Evolutionary conservation across 208 protist species (phyloP).

Genomic region (Strigomonas culicis): DNA sequence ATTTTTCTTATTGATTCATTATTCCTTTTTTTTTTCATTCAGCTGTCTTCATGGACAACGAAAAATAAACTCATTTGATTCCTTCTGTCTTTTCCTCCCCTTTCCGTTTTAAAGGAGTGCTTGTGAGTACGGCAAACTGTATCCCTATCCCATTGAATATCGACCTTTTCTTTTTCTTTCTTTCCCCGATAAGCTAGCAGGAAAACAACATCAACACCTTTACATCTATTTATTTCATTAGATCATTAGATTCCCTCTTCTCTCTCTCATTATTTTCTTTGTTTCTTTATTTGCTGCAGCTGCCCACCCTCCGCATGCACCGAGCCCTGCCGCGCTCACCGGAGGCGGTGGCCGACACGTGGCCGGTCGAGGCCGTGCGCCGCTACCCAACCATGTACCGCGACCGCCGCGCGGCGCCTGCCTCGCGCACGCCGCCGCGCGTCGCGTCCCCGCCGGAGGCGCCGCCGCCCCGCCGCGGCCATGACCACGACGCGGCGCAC

Average conservation of each 20-base stretch:
- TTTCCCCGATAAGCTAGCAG: background rate
- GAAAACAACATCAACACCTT: background rate
- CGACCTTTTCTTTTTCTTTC: background rate
- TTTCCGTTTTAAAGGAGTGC: conserved; percentile 25
- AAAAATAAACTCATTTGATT: background rate
- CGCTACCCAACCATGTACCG: too few relatives aligned
- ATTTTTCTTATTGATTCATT: conserved; percentile 10
- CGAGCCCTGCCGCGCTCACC: too few relatives aligned
- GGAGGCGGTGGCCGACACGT: too few relatives aligned
- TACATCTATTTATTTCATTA: conserved; percentile 23
- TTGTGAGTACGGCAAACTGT: conserved; percentile 3
- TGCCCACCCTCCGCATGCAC: background rate
- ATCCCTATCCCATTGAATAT: too few relatives aligned
- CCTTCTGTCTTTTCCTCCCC: conserved; percentile 12
- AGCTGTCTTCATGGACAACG: background rate
- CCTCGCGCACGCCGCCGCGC: too few relatives aligned
- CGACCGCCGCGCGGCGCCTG: too few relatives aligned
- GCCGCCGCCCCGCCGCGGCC: too few relatives aligned
- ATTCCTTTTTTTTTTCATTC: conserved; percentile 12
- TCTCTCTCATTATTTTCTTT: background rate
- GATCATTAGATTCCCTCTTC: background rate
- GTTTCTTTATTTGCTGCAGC: background rate
- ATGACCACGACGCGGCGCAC: too few relatives aligned
- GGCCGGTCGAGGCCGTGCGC: too few relatives aligned
- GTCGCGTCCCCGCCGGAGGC: too few relatives aligned